Evolutionary conservation across 441 rosid genomes (phyloP), one percentile per base, ranked within the genome.

Genomic region (Syzygium malaccense): DNA sequence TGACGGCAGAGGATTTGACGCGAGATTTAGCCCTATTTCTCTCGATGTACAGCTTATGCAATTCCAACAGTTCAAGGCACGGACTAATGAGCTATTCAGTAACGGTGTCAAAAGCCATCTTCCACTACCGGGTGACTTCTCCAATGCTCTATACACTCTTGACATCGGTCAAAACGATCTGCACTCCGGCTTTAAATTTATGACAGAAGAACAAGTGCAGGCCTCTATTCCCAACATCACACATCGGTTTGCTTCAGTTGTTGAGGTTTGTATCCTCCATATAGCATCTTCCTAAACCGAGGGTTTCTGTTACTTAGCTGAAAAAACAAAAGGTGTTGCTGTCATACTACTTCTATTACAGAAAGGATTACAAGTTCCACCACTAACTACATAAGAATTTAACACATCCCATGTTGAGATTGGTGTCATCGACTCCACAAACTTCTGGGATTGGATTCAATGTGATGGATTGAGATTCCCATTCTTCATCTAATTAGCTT

Each of bases 91-190:
- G 89, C 85, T 92, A 28, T 89, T 87, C 83, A 37, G 60, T 20
- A 15, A 88, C 88, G 92, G 94, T 49, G 56, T 85, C 55, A 87
- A 19, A 53, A 88, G 87, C 37, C 87, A 85, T 64, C 90, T 93
- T 28, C 93, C 93, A 3, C 86, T 88, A 28, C 92, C 91, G 0
- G 90, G 89, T 56, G 92, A 92, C 41, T 90, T 91, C 83, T 87
- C 93, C 11, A 87, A 88, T 88, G 91, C 94, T 87, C 89, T 93
- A 85, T 92, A 91, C 91, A 88, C 87, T 3, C 49, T 93, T 4
- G 93, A 91, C 66, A 89, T 86, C 33, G 94, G 94, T 17, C 93
- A 93, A 60, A 92, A 92, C 64, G 93, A 93, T 89, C 88, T 92
- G 55, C 17, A 56, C 2, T 56, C 84, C 37, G 88, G 89, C 49